Base-by-base conservation (phyloP, 2,329 filamentous ascomycete species). In the Colletotrichum sp. region DNA sequence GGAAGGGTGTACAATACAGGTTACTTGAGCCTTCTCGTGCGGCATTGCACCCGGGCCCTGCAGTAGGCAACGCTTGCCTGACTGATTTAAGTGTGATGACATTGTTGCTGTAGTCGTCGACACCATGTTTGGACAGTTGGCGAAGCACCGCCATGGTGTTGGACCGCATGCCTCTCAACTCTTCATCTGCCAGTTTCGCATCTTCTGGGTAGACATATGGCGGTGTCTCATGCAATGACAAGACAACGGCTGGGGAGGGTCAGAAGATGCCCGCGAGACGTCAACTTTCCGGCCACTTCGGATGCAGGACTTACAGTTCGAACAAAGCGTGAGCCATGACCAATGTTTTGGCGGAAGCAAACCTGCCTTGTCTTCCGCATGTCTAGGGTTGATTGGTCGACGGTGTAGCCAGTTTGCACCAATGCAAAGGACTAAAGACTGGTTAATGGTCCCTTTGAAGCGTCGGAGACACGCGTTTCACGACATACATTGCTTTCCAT, bases 241-340 rank as follows among this genome's bases (percentile, higher is more conserved):
- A 89, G 48, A 95, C 89, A 1, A 93, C 95, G 78, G 91, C 92
- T 91, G 68, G 8, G n/a, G 44, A 15, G 15, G 22, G 5, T 68
- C 81, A 65, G 82, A 60, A 39, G 69, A 78, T 16, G 15, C 80
- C 74, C n/a, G 34, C 16, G 10, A 67, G 26, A 16, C 8, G 4
- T 72, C 12, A 28, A 22, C 5, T 24, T 34, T 26, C 8, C 12
- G 16, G 5, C 18, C 12, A 22, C 18, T 30, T 13, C 26, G 15
- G 30, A 16, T 22, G 48, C 5, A 30, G 10, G 18, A 79, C 86
- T 9, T 85, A 90, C 90, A 88, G 80, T 95, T 93, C 78, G 92
- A 88, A 78, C 92, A 94, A 10, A 95, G 83, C 6, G 94, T 85
- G 7, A 95, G 86, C 94, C 94, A 96, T 24, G 92, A 93, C 93